A percentile compares a stretch with the other conserved stretches of the same genome.
These are phyloP conservation scores for Phlebiopsis flavidoalba DNA, from an alignment of 768 basidiomycete genomes.

Conservation along the genomic window DNA sequence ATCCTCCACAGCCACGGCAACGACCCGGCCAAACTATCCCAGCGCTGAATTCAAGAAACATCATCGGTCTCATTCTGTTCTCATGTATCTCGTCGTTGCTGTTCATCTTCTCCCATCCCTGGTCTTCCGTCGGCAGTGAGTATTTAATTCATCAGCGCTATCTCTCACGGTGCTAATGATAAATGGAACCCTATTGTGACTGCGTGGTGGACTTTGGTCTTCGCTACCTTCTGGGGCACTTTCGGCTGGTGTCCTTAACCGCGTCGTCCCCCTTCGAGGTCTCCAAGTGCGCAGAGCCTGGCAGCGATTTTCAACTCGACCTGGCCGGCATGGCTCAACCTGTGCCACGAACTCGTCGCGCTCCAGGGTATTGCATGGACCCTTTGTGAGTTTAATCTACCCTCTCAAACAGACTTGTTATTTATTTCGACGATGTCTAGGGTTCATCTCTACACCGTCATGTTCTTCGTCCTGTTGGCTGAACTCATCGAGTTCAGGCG, in stretches of 20 bases:
- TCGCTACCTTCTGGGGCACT: constrained; percentile 10
- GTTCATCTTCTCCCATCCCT: constrained; percentile 5
- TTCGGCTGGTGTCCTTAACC: constrained; percentile 9
- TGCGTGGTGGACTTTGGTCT: constrained; percentile 6
- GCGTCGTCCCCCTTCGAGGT: constrained; percentile 7
- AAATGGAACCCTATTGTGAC: background rate
- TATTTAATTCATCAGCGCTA: background rate
- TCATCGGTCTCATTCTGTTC: constrained; percentile 10
- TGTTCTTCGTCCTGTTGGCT: background rate
- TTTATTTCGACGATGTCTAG: background rate
- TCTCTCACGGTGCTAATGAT: background rate
- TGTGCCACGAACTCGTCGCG: constrained; percentile 5
- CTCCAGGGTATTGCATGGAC: constrained; percentile 7
- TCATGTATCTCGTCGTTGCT: constrained; percentile 5
- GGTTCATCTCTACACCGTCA: constrained; percentile 4
- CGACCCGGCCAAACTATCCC: constrained; percentile 1
- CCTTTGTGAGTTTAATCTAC: background rate
- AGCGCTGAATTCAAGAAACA: constrained; percentile 3
- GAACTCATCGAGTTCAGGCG: constrained; percentile 1
- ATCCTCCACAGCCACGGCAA: constrained; percentile 7
- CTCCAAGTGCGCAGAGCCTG: background rate
- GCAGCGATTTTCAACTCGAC: background rate
- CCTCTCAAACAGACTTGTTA: background rate
- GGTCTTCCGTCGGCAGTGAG: background rate
- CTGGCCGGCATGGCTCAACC: background rate